A percentile compares a stretch with the other conserved stretches of the same genome.
phyloP scores from a whole-genome alignment of 805 yeast genomes.

The Suhomyces sp. region DNA sequence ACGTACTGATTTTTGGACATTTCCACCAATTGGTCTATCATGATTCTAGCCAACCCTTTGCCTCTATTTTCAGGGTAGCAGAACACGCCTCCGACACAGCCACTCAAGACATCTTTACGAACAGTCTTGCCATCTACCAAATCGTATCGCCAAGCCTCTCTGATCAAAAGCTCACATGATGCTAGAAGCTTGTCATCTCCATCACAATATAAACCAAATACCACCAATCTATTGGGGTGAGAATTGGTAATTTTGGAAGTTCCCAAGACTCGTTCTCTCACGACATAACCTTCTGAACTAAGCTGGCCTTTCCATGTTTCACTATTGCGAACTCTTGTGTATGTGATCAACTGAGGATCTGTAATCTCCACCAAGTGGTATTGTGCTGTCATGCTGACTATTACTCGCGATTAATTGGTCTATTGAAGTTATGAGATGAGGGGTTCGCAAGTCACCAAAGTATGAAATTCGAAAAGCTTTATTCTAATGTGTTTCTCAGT shows the following conservation, averaged over 20 bases:
- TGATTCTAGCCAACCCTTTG: conserved; percentile 36
- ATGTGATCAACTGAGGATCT: conserved; percentile 24
- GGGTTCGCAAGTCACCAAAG: background rate
- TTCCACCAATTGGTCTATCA: conserved; percentile 37
- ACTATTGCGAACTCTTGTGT: conserved; percentile 34
- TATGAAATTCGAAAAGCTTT: background rate
- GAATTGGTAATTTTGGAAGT: conserved; percentile 19
- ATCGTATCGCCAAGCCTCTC: conserved; percentile 27
- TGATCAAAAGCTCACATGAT: conserved; percentile 33
- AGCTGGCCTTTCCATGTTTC: conserved; percentile 37
- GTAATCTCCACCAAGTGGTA: conserved; percentile 16
- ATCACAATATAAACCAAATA: conserved; percentile 23
- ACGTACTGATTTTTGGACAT: conserved; percentile 18
- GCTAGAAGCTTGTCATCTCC: conserved; percentile 20
- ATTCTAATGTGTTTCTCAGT: background rate
- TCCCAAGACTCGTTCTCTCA: conserved; percentile 31
- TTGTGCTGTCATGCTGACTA: conserved; percentile 2
- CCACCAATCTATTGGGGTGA: conserved; percentile 16
- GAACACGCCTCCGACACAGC: conserved; percentile 43
- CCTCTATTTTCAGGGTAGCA: conserved; percentile 36
- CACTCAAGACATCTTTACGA: conserved; percentile 21
- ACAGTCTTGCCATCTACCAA: conserved; percentile 14
- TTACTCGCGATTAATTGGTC: background rate
- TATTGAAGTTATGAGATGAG: background rate
- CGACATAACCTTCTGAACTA: conserved; percentile 29